Base-by-base conservation (phyloP, 306 rosid species). In the Vachellia pachyceras region DNA sequence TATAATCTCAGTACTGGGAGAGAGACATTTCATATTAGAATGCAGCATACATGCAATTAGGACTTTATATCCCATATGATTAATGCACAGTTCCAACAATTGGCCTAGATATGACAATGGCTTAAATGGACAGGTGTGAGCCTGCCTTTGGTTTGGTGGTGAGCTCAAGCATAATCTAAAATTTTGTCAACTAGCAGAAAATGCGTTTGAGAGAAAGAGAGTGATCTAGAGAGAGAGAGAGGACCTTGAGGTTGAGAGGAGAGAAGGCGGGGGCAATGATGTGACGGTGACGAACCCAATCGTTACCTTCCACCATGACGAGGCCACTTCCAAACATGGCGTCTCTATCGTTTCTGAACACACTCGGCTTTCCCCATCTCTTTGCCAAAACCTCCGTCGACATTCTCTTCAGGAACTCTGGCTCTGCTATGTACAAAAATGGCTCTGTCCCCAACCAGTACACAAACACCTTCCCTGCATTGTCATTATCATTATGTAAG, bases 361-460 rank as follows among this genome's bases (percentile, higher is more conserved):
- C 93, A 0, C 78, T 66, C 0, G 93, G 96, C 72, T 91, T 91
- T 18, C 96, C 96, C 91, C 96, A 91, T 18, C 89, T 57, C 85
- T 86, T 89, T 0, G 86, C 93, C 77, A 84, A 25, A 5, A 91
- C 93, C 50, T 72, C 85, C 5, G 76, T 68, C 0, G 95, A 91
- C 87, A 91, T 79, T 33, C 79, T 85, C 83, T 86, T 91, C 61
- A 91, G 72, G 40, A 91, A 85, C 40, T 76, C 89, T 25, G 94
- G 88, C 1, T 90, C 94, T 44, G 90, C 92, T 37, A 90, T 63
- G 23, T 88, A 90, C 50, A 90, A 46, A 65, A 90, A 90, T 35
- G 94, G 94, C 81, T 90, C 92, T 29, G 93, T 89, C 15, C 96
- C 96, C 57, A 91, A 63, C 96, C 93, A 91, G 79, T 91, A 91